Base-by-base conservation (phyloP, 768 basidiomycete species). In the Phylloporus arenicola region DNA sequence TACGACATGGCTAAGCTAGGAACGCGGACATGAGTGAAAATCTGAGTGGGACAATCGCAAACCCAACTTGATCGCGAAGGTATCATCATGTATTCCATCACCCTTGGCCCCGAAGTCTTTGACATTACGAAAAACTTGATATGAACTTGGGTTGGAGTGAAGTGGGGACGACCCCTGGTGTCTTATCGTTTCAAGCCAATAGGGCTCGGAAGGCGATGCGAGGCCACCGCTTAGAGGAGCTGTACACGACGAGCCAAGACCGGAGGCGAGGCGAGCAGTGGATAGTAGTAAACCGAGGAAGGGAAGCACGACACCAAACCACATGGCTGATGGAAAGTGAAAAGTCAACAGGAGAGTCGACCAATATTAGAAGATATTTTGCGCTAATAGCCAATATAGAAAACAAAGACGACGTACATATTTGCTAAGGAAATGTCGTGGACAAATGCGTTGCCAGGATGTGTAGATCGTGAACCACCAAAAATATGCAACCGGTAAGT, bases 61-160 rank as follows among this genome's bases (percentile, higher is more conserved):
- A 38, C 37, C 47, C 16, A 46, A 83, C 84, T 85, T 87, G 64
- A 88, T 87, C 2, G 88, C 86, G 20, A 69, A 76, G 6, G 88
- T 87, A 55, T 90, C 88, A 58, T 90, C 88, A 6, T 81, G 77
- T 2, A 80, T 67, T 47, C 88, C 88, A 65, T 86, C 79, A n/a
- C 73, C 74, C 46, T 64, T 70, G 45, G 80, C 80, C 46, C 80
- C 74, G 52, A 70, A 77, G 48, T 75, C 72, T 53, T 84, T 87
- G 42, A 90, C 87, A 58, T 88, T 89, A 35, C 88, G 77, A 65
- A 86, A 88, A 13, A 88, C 84, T 43, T 80, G 71, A 63, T 88
- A 90, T 6, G 67, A 62, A 35, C 62, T 72, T 22, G 53, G n/a
- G 59, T 77, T 68, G 0, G 79, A 48, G 61, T 86, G 82, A 66